A percentile compares a stretch with the other conserved stretches of the same genome.
Evolutionary conservation across 2,329 filamentous ascomycete species (phyloP).

Genomic region (Nothophoma quercina): DNA sequence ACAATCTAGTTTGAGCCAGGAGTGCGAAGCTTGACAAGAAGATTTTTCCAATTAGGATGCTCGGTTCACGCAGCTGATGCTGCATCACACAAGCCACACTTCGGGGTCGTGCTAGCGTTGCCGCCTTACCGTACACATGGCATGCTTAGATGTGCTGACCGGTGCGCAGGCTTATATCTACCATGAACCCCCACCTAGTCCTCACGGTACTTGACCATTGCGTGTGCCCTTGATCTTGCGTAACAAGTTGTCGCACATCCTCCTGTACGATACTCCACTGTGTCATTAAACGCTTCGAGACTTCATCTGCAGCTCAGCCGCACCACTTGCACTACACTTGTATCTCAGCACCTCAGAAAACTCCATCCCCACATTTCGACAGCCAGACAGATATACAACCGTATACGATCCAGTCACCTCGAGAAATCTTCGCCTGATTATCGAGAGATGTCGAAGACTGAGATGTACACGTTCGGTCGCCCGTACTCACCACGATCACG

Average conservation of each 20-base stretch:
- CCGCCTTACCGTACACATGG: slow-evolving; percentile 26
- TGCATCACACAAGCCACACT: slow-evolving; percentile 16
- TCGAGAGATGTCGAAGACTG: background rate
- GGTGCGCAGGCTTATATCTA: slow-evolving; percentile 11
- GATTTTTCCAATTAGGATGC: slow-evolving; percentile 2
- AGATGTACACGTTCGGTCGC: background rate
- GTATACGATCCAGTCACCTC: background rate
- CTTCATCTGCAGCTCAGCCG: slow-evolving; percentile 12
- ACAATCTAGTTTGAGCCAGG: background rate
- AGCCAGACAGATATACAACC: background rate
- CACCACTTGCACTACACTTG: slow-evolving; percentile 17
- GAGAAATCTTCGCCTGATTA: background rate
- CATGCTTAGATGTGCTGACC: slow-evolving; percentile 13
- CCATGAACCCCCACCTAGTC: slow-evolving; percentile 3
- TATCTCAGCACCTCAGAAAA: slow-evolving; percentile 1
- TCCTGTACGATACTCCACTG: background rate
- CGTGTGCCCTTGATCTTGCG: background rate
- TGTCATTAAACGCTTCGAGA: background rate
- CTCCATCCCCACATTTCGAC: background rate
- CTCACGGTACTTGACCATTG: slow-evolving; percentile 4
- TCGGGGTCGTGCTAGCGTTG: slow-evolving; percentile 19
- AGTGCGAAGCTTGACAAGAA: background rate
- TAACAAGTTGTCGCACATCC: background rate
- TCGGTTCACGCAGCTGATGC: slow-evolving; percentile 11
- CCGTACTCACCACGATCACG: background rate